Conservation (phyloP, 1,284 basidiomycete genomes). For the Irpex sp. region DNA sequence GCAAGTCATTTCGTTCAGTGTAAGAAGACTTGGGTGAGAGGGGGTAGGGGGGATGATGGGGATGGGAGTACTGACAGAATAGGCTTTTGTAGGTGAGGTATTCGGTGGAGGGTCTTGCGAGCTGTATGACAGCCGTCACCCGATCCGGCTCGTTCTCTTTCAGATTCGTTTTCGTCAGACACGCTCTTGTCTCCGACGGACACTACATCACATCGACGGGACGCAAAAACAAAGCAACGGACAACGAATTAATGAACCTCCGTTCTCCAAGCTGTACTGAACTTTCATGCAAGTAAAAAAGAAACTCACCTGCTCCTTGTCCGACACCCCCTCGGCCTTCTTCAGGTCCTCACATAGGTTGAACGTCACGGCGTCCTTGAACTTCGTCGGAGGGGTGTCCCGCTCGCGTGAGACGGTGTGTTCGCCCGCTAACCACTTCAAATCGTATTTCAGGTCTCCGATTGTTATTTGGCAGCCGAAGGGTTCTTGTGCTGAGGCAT, state of each 20-base stretch:
- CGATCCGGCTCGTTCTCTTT: slow-evolving; percentile 52
- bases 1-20: slow-evolving; percentile 11
- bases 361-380: slow-evolving; percentile 36
- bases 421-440: slow-evolving; percentile 49
- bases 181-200: slow-evolving; percentile 61
- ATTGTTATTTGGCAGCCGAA: slow-evolving; percentile 55
- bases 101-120: slow-evolving; percentile 48
- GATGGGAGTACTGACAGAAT: slow-evolving; percentile 42
- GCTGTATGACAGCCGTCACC: slow-evolving; percentile 61
- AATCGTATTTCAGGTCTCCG: slow-evolving; percentile 52
- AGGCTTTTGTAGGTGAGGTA: slow-evolving; percentile 36
- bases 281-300: background rate
- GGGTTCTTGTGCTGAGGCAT: slow-evolving; percentile 34
- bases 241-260: slow-evolving; percentile 2
- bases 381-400: slow-evolving; percentile 35
- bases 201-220: slow-evolving; percentile 44
- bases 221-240: slow-evolving; percentile 51
- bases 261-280: background rate
- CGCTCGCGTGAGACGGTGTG: slow-evolving; percentile 38
- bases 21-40: slow-evolving; percentile 3
- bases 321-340: slow-evolving; percentile 39
- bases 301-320: slow-evolving; percentile 63
- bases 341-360: slow-evolving; percentile 58
- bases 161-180: slow-evolving; percentile 62
- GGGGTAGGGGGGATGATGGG: background rate